These are phyloP conservation scores for Termitomyces sp. DNA, from an alignment of 768 basidiomycete genomes.

Conservation along the genomic window DNA sequence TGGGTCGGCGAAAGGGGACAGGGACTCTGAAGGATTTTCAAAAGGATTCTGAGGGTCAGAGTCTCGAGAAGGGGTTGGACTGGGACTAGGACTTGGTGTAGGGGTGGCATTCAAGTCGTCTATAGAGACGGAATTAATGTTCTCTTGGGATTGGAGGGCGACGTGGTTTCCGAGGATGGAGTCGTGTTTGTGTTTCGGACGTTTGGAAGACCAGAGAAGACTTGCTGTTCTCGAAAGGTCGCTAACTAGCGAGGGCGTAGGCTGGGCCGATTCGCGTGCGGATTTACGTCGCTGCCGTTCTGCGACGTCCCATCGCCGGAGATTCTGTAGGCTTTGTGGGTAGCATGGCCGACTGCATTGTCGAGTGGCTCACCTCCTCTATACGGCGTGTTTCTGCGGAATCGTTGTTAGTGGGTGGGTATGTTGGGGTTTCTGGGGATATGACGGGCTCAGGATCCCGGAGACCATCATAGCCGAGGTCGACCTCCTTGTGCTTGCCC, in stretches of 20 bases:
- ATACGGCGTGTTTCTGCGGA: slow-evolving; percentile 65
- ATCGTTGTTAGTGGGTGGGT: slow-evolving; percentile 68
- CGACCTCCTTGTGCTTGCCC: slow-evolving; percentile 21
- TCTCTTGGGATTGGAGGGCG: slow-evolving; percentile 47
- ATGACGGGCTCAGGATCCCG: slow-evolving; percentile 24
- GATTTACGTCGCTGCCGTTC: slow-evolving; percentile 75
- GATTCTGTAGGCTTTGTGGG: slow-evolving; percentile 44
- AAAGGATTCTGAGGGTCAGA: slow-evolving; percentile 41
- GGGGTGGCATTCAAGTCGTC: slow-evolving; percentile 45
- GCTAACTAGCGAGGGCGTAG: slow-evolving; percentile 45
- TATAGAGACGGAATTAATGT: slow-evolving; percentile 51
- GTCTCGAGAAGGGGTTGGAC: slow-evolving; percentile 19
- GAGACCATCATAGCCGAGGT: slow-evolving; percentile 21
- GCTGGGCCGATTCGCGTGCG: slow-evolving; percentile 49
- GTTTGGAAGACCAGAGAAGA: slow-evolving; percentile 48
- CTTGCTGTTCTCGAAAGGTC: slow-evolving; percentile 59
- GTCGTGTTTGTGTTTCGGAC: slow-evolving; percentile 27
- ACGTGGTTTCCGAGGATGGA: slow-evolving; percentile 37
- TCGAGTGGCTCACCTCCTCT: slow-evolving; percentile 52
- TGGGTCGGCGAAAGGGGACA: slow-evolving; percentile 49
- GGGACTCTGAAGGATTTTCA: slow-evolving; percentile 38
- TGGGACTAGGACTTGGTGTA: slow-evolving; percentile 18
- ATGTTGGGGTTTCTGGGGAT: slow-evolving; percentile 26
- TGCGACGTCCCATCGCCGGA: slow-evolving; percentile 73
- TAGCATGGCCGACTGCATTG: neutral